These are phyloP conservation scores for Fusarium hainanense DNA, from an alignment of 2,329 filamentous ascomycete species.

Conservation along the genomic window DNA sequence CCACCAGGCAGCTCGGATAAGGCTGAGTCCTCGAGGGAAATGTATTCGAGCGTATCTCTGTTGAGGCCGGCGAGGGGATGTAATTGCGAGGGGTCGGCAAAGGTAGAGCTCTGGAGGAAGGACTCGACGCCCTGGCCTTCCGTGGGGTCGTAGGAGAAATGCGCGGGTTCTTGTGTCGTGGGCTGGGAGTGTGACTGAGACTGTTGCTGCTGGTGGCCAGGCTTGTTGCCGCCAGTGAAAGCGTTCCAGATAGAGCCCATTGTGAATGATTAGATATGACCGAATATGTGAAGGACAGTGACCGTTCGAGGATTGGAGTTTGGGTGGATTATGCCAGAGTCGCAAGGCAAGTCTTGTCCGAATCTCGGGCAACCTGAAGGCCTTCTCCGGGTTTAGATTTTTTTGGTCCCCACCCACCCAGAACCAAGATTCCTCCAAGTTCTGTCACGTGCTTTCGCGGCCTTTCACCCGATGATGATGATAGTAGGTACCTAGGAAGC, in stretches of 20 bases:
- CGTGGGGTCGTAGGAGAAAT: conserved; percentile 74
- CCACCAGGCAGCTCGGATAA: conserved; percentile 87
- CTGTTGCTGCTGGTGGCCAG: conserved; percentile 55
- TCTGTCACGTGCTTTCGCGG: conserved; percentile 31
- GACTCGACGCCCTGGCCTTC: conserved; percentile 84
- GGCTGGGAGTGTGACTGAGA: conserved; percentile 51
- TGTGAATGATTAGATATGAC: conserved; percentile 33
- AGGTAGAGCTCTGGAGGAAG: conserved; percentile 80
- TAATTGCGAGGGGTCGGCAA: conserved; percentile 87
- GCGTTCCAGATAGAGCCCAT: conserved; percentile 72
- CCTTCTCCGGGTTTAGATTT: conserved; percentile 44
- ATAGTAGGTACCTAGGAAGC: background rate
- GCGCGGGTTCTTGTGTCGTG: conserved; percentile 60
- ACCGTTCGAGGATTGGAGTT: conserved; percentile 26
- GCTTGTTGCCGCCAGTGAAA: conserved; percentile 69
- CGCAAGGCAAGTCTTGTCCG: conserved; percentile 42
- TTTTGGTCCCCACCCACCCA: conserved; percentile 45
- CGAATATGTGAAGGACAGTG: conserved; percentile 22
- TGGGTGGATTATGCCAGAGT: conserved; percentile 32
- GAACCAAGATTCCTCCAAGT: conserved; percentile 25
- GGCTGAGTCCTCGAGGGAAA: conserved; percentile 90
- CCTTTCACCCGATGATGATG: conserved; percentile 12
- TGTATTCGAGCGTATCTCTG: conserved; percentile 92
- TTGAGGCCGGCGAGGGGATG: conserved; percentile 95
- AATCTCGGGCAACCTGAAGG: conserved; percentile 42